Evolutionary conservation across 345 rosid species (phyloP), one percentile per base, ranked within the genome.

Genomic region (Noccaea caerulescens): DNA sequence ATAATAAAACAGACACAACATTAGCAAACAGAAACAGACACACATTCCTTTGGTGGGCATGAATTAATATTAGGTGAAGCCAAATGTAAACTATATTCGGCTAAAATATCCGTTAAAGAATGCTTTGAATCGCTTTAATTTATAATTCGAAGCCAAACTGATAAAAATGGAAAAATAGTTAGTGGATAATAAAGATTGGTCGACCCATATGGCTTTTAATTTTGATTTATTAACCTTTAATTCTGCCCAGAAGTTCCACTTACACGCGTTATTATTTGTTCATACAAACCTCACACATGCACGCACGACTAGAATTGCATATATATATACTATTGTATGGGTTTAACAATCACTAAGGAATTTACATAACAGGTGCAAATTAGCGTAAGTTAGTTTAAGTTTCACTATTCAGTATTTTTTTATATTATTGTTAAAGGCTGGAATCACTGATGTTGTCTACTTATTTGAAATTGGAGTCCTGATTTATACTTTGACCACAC

Each of bases 121-220:
- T 27, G 52, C 43, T 71, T 61, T 58, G 23, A 33, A 10, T 32
- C 13, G 27, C 18, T 49, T 60, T 30, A 51, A 27, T 70, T 70
- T 34, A 68, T 50, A 33, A 16, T 38, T 53, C 42, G 16, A 54
- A 42, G 55, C 62, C 37, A 62, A 57, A 44, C 2, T 53, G 55
- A 44, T 62, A 9, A 63, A 45, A 30, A 62, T 53, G 42, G 56
- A 56, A 72, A 54, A 38, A 36, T 47, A 55, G 58, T 64, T 63
- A 46, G 58, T 64, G 59, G 58, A 56, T 72, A 46, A 44, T 55
- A 64, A 62, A 72, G 63, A 63, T 63, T 72, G 63, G 47, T 63
- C 69, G 56, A 72, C 70, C 56, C 46, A 69, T 72, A 7, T 27
- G 30, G 46, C 38, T 51, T 49, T 71, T 61, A 30, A 30, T 61